Conservation (phyloP, 805 yeast genomes). For the Myxozyma mucilagina region DNA sequence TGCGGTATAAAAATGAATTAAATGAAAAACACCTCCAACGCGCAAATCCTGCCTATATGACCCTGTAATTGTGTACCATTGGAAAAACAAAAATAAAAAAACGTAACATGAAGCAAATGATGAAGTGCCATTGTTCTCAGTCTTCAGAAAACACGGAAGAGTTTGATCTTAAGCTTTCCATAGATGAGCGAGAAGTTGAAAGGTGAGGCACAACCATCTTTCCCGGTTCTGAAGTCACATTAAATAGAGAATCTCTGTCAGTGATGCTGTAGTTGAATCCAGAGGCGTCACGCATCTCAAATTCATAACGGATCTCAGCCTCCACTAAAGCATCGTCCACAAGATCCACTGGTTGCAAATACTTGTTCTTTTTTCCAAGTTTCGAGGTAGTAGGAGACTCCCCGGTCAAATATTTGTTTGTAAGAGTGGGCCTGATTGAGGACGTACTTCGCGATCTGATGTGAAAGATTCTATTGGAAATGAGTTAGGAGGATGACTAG, state of each 20-base stretch:
- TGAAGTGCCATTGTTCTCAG: not conserved
- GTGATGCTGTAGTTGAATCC: conserved; percentile 5
- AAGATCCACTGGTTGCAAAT: conserved; percentile 10
- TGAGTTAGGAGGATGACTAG: not conserved
- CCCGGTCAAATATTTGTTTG: conserved; percentile 11
- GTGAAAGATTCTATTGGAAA: not conserved
- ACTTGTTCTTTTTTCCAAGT: conserved; percentile 9
- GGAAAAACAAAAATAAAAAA: too few species aligned
- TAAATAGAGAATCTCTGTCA: not conserved
- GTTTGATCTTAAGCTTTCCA: conserved; percentile 1
- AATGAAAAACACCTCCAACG: not conserved
- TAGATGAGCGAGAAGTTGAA: conserved; percentile 11
- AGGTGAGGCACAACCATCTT: conserved; percentile 15
- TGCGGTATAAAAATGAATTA: not conserved
- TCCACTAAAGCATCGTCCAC: conserved; percentile 7
- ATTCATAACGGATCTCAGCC: conserved; percentile 10
- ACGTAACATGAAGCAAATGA: not conserved
- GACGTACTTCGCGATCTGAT: not conserved
- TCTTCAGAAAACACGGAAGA: not conserved
- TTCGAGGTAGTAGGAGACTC: not conserved
- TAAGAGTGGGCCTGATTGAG: not conserved
- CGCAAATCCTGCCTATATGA: not conserved
- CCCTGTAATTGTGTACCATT: not conserved
- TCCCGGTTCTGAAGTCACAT: conserved; percentile 1
- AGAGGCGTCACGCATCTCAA: conserved; percentile 11